Evolutionary conservation across 768 basidiomycete species (phyloP).

Genomic region (Pleurotus platypus): DNA sequence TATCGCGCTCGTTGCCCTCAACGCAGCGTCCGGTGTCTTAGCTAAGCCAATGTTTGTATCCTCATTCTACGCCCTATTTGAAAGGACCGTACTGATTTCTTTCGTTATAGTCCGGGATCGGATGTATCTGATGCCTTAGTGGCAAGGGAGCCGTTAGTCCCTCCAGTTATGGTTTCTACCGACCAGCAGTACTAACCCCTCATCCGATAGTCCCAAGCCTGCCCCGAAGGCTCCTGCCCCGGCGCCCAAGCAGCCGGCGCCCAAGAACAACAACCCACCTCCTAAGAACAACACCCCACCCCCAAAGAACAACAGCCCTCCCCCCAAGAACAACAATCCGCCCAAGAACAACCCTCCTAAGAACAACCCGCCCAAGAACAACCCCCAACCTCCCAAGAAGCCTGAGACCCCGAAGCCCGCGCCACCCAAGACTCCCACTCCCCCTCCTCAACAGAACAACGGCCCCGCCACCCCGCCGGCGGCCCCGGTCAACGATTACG

Average conservation of each 20-base stretch:
- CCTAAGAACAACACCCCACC: background rate
- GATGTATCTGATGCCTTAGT: background rate
- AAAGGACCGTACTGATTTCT: background rate
- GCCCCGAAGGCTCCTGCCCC: conserved; percentile 1
- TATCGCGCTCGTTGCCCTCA: conserved; percentile 8
- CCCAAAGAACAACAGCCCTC: background rate
- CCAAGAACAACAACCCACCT: background rate
- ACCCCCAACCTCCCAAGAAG: background rate
- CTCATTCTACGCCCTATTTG: background rate
- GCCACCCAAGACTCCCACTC: background rate
- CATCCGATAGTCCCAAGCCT: background rate
- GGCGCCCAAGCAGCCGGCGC: background rate
- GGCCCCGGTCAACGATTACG: background rate
- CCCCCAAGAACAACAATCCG: background rate
- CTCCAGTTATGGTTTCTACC: background rate
- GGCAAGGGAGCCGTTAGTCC: background rate
- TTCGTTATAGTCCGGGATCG: background rate
- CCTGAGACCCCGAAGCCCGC: background rate
- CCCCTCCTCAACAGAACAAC: background rate
- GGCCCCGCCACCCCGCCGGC: background rate
- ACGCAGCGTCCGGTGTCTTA: background rate
- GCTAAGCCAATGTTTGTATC: conserved; percentile 4
- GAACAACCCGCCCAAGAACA: background rate
- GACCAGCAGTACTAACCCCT: background rate
- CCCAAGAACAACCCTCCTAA: background rate